Evolutionary conservation across 2,329 filamentous ascomycete species (phyloP), one percentile per base, ranked within the genome.

Genomic region (Xylaria sp.): DNA sequence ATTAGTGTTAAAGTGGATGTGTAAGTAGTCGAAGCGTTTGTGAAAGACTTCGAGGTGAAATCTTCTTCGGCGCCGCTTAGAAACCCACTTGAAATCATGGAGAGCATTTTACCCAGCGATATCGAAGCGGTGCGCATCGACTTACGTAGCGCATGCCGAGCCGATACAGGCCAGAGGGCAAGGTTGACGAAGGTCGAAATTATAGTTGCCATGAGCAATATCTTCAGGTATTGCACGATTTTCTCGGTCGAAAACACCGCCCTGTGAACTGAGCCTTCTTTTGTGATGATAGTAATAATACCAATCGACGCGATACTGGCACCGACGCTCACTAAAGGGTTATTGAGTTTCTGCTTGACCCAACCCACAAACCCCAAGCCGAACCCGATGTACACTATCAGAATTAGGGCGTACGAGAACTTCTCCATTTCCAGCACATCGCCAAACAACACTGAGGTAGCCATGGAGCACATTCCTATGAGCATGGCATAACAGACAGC

Each of bases 221-320:
- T 94, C 79, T 94, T 93, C 75, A 96, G 82, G 31, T 95, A 90
- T 79, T 97, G 93, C 0, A 90, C 84, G 61, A 97, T 91, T 80
- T 97, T 97, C 67, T 89, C 89, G 74, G 92, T 89, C 0, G 92
- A 94, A 76, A 97, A 94, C 62, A 91, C 90, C 6, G 92, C 93
- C 41, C 88, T 90, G 75, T 97, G 93, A 0, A 98, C 90, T 2
- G 94, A 90, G 60, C 94, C 94, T 80, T 98, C 95, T 81, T 97
- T 97, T 12, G 95, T 97, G 70, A 98, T 84, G 55, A 97, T 89
- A 2, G 92, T 94, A 77, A 98, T 97, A 72, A 96, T 92, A 59
- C 93, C 93, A 67, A 98, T 90, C 41, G 93, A 95, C 7, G 94
- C 90, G 73, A 98, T 84, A 39, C 94, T 97, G 74, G 92, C 94